Base-by-base conservation (phyloP, 352 stramenopile species). In the Pythium chondricola region DNA sequence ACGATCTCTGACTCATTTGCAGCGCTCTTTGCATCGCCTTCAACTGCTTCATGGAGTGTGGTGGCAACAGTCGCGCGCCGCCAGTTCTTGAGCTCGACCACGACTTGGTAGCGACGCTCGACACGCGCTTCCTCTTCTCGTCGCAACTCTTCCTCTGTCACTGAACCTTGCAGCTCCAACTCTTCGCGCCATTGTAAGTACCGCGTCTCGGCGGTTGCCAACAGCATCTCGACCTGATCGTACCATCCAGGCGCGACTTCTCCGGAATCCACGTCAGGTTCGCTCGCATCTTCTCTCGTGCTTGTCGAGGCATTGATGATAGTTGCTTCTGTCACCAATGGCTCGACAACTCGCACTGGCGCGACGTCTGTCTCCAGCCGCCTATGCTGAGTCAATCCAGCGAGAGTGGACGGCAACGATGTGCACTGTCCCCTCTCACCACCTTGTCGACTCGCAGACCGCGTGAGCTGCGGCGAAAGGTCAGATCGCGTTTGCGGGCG, bases 161-260 rank as follows among this genome's bases (percentile, higher is more conserved):
- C 35, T 2, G 52, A 55, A 8, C 59, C 59, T 13, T 60, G 52
- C 5, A 51, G 31, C n/a, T 62, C 53, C 14, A 67, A 11, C 8
- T 58, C 21, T 9, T 57, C 48, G 11, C 53, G 22, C 52, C 59
- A 63, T 22, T 43, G 52, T 6, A 42, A 44, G 36, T 63, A 63
- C 18, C 21, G 37, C 5, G 41, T 20, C 31, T 67, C 58, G n/a
- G 58, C 58, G 6, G 33, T 48, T n/a, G 58, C 58, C 11, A 67
- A 47, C 24, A 67, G 24, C 52, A 61, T 58, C 48, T 67, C 58
- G 26, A 67, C 27, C 35, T 61, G 52, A 13, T 67, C 58, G 38
- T 67, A 67, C 58, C 58, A 67, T 4, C 52, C 50, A 1, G 18
- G 21, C 0, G 43, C 38, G 21, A 56, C 50, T n/a, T 59, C 57